Base-by-base conservation (phyloP, 2,329 filamentous ascomycete species). In the Emergomyces africanus region DNA sequence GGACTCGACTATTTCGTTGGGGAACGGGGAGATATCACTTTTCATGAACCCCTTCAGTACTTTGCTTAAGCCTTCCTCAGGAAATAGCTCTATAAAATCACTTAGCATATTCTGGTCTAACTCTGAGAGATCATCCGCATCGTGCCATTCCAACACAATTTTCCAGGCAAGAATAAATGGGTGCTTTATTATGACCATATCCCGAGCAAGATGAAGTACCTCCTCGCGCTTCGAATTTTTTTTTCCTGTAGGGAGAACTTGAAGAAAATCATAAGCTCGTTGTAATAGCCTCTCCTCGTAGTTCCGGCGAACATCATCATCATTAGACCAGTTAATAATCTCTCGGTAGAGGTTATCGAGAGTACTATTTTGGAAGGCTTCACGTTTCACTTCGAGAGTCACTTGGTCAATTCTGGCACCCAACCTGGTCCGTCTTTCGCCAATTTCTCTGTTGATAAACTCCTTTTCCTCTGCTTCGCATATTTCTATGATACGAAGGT, bases 171-270 rank as follows among this genome's bases (percentile, higher is more conserved):
- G 79, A 63, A 86, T 83, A 73, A 87, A 96, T 0, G 90, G 89
- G 66, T 97, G 90, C 66, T 92, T 91, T 70, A 99, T 94, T 61
- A 96, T 88, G 61, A 99, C 92, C 88, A 99, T 96, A 62, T 92
- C 94, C 63, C 86, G 84, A 0, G 92, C 90, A 57, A 94, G 77
- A 61, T 87, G 86, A 66, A 87, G 74, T 0, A 96, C 86, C 63
- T 87, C 85, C 41, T 83, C 77, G 30, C 88, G 82, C 71, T 95
- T 90, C 20, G 78, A 73, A 0, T 75, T 69, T 72, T 97, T 97
- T 60, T 84, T 77, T 3, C 85, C 83, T 1, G 79, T 61, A 2
- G 86, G 82, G 18, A 89, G 78, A 33, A 88, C 85, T 9, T 87
- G 72, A 0, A 99, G 79, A 5, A 83, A 81, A 60, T 96, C 90